A percentile compares a stretch with the other conserved stretches of the same genome.
phyloP scores from a whole-genome alignment of 2,329 filamentous ascomycete species.

The Beauveria asiatica region DNA sequence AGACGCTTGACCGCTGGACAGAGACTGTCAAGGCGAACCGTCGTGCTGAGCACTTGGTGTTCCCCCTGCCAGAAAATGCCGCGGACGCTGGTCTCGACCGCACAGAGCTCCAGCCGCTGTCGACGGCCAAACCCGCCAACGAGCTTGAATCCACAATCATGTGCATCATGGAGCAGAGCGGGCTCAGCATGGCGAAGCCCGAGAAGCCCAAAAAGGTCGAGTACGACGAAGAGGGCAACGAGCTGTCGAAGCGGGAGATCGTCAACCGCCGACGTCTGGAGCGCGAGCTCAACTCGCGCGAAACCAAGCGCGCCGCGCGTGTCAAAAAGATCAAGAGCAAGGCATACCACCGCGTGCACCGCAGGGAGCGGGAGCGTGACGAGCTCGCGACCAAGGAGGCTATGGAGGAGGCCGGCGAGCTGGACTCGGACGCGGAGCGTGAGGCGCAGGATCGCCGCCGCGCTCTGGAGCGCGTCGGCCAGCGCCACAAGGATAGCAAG shows the following conservation, averaged over 20 bases:
- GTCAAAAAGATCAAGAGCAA: conserved; percentile 99
- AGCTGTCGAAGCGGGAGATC: conserved; percentile 62
- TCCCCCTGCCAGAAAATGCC: conserved; percentile 71
- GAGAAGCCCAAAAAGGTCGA: conserved; percentile 47
- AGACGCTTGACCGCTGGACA: conserved; percentile 83
- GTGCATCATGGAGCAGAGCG: conserved; percentile 82
- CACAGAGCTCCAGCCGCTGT: conserved; percentile 57
- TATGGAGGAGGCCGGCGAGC: conserved; percentile 48
- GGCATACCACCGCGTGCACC: conserved; percentile 83
- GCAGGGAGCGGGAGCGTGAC: conserved; percentile 57
- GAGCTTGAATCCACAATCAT: conserved; percentile 82
- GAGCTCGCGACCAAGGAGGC: conserved; percentile 44
- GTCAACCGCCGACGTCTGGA: conserved; percentile 68
- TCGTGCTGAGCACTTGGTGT: conserved; percentile 79
- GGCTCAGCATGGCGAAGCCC: conserved; percentile 48
- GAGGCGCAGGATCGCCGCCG: conserved; percentile 62
- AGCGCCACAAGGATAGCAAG: conserved; percentile 78
- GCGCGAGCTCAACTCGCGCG: conserved; percentile 77
- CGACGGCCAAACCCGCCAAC: conserved; percentile 56
- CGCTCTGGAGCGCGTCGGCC: conserved; percentile 77
- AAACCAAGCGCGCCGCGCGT: conserved; percentile 79
- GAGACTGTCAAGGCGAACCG: conserved; percentile 94
- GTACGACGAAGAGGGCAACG: conserved; percentile 62
- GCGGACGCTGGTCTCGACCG: conserved; percentile 51
- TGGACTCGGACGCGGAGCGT: conserved; percentile 57